Evolutionary conservation across 495 filamentous ascomycete genomes (phyloP), one percentile per base, ranked within the genome.

Genomic region (Aspergillus mulundensis): DNA sequence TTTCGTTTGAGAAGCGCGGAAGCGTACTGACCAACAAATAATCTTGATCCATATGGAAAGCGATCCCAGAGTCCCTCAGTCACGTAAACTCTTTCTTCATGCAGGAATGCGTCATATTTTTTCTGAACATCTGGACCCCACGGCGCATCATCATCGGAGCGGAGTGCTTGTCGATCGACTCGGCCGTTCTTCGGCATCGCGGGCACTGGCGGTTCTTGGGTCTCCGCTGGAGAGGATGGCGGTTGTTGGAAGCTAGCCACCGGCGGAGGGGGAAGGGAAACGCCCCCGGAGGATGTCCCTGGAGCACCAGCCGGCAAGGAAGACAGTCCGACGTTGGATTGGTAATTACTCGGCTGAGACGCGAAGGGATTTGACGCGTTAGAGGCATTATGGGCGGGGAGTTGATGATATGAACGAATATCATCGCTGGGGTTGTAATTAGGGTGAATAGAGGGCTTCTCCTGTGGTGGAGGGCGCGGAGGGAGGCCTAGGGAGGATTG

Each of bases 51-150:
- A 16, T 85, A 75, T 0, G 93, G 93, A 63, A 97, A 97, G 53
- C 86, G 84, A 66, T 97, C 91, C 94, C 93, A 97, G 56, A 90
- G 85, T 49, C 91, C 94, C 61, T 96, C 91, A 8, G 81, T 84
- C 28, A 95, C 89, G 66, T 92, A 91, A 30, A 79, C 75, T 54
- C 88, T 78, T 70, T 95, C 91, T 57, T 90, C 81, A 43, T 82
- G 80, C 11, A 94, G 73, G 66, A 97, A 98, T 32, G 85, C 80
- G 47, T 96, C 90, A 70, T 90, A 97, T 44, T 78, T 80, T 66
- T 85, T 85, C 63, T 93, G 83, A 18, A 83, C 75, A 15, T 87
- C 82, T 21, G 80, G 79, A 40, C 76, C 76, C 80, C 80, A 86
- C 8, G 76, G 77, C 12, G 69, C 59, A 57, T 79, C 77, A 25